phyloP scores from a whole-genome alignment of 1,284 basidiomycete species.

The Austroboletus niveus region DNA sequence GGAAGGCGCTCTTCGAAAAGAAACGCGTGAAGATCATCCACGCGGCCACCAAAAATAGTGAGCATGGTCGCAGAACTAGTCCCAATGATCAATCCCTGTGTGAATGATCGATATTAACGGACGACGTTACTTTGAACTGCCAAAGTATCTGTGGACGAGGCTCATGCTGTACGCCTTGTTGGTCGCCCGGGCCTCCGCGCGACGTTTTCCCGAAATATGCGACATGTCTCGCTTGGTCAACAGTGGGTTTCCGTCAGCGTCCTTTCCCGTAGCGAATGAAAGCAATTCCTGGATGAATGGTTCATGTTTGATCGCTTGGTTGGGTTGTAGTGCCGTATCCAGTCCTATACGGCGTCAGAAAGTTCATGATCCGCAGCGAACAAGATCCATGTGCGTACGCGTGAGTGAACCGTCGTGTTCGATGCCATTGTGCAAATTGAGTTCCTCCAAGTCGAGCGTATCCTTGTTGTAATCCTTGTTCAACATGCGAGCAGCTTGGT shows the following conservation, averaged over 20 bases:
- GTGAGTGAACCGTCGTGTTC: constrained; percentile 75
- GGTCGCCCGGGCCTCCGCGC: constrained; percentile 47
- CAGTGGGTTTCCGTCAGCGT: constrained; percentile 41
- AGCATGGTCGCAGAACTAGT: constrained; percentile 21
- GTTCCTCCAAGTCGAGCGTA: constrained; percentile 60
- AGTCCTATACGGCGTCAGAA: constrained; percentile 43
- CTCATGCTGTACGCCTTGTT: constrained; percentile 56
- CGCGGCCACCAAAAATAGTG: constrained; percentile 61
- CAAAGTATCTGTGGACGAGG: constrained; percentile 56
- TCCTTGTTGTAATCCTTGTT: constrained; percentile 54
- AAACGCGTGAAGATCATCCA: constrained; percentile 52
- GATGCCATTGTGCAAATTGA: constrained; percentile 72
- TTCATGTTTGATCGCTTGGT: constrained; percentile 51
- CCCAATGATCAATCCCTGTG: neutral
- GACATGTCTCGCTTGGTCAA: constrained; percentile 61
- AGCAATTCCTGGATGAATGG: constrained; percentile 58
- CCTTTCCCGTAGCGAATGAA: constrained; percentile 56
- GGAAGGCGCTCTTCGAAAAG: constrained; percentile 66
- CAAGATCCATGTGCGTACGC: constrained; percentile 43
- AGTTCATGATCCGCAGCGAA: neutral
- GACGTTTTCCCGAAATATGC: constrained; percentile 52
- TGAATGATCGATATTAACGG: neutral
- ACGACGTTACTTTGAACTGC: constrained; percentile 55
- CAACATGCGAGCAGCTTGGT: constrained; percentile 56
- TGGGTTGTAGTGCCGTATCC: constrained; percentile 47